Evolutionary conservation across 768 basidiomycete species (phyloP).

Genomic region (Kwoniella sp.): DNA sequence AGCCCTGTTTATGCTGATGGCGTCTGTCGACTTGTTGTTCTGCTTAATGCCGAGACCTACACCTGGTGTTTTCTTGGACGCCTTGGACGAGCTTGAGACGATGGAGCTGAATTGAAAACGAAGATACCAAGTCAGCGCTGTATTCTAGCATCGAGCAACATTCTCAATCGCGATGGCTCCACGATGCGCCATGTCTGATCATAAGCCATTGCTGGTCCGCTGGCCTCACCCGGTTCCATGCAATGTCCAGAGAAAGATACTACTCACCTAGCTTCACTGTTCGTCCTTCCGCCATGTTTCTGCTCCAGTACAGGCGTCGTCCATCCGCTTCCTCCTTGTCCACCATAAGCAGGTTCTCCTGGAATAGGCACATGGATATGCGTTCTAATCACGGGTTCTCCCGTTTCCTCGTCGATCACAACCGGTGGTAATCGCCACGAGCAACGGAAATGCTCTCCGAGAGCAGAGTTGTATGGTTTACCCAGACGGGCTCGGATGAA

Average conservation of each 20-base stretch:
- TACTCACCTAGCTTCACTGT: conserved; percentile 41
- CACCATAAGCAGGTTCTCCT: conserved; percentile 50
- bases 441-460: conserved; percentile 58
- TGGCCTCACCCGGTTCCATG: too few species aligned
- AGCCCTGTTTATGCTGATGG: conserved; percentile 29
- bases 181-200: too few species aligned
- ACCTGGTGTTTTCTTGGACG: conserved; percentile 27
- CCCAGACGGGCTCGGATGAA: conserved; percentile 87
- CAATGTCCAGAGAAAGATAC: too few species aligned
- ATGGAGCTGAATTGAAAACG: conserved; percentile 30
- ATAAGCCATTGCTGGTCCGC: not conserved
- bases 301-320: conserved; percentile 46
- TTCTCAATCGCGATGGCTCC: too few species aligned
- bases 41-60: conserved; percentile 14
- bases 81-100: conserved; percentile 33
- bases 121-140: not conserved
- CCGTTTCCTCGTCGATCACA: conserved; percentile 49
- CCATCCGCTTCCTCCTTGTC: conserved; percentile 49
- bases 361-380: conserved; percentile 54
- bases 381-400: conserved; percentile 52
- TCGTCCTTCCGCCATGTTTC: conserved; percentile 40
- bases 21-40: conserved; percentile 46
- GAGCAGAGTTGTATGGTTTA: conserved; percentile 67
- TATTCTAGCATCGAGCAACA: too few species aligned
- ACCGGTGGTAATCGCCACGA: conserved; percentile 56